Evolutionary conservation across 495 filamentous ascomycete genomes (phyloP).

Genomic region (Parathielavia appendiculata): DNA sequence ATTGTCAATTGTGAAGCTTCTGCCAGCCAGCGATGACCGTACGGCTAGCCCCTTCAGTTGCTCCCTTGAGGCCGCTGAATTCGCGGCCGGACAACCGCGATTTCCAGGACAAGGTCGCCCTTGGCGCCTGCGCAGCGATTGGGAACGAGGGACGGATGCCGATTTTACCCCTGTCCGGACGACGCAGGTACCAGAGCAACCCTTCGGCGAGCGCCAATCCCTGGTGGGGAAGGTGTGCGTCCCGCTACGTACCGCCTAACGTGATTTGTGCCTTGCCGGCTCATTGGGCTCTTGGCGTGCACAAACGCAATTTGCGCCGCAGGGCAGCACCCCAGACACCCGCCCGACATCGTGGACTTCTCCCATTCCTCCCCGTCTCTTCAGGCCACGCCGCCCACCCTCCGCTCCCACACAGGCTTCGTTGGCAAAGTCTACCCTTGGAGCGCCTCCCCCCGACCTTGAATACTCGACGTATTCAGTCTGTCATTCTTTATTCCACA

Average conservation of each 20-base stretch:
- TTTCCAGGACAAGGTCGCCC: background rate
- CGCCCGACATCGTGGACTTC: conserved; percentile 18
- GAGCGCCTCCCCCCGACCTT: conserved; percentile 28
- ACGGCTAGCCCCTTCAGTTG: too few relatives aligned
- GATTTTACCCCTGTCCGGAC: conserved; percentile 8
- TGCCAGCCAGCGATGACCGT: background rate
- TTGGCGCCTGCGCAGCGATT: conserved; percentile 3
- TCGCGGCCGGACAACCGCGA: too few relatives aligned
- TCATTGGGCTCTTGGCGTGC: conserved; percentile 7
- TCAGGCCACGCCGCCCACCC: conserved; percentile 11
- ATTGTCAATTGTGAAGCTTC: conserved; percentile 10
- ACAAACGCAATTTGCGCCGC: conserved; percentile 23
- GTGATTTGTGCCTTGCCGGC: conserved; percentile 9
- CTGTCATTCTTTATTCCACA: conserved; percentile 34
- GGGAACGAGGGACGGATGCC: background rate
- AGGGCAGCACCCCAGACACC: background rate
- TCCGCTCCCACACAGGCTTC: conserved; percentile 41
- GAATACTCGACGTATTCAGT: conserved; percentile 44
- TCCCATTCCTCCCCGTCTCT: conserved; percentile 10
- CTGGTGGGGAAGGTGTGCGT: conserved; percentile 8
- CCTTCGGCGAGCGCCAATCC: conserved; percentile 15
- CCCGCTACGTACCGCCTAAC: background rate
- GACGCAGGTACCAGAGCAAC: conserved; percentile 18
- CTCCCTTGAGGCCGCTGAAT: too few relatives aligned
- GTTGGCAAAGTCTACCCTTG: conserved; percentile 53